A percentile compares a stretch with the other conserved stretches of the same genome.
Conservation (phyloP, 192 early-diverging fungal species). For the Umbelopsis sp. region DNA sequence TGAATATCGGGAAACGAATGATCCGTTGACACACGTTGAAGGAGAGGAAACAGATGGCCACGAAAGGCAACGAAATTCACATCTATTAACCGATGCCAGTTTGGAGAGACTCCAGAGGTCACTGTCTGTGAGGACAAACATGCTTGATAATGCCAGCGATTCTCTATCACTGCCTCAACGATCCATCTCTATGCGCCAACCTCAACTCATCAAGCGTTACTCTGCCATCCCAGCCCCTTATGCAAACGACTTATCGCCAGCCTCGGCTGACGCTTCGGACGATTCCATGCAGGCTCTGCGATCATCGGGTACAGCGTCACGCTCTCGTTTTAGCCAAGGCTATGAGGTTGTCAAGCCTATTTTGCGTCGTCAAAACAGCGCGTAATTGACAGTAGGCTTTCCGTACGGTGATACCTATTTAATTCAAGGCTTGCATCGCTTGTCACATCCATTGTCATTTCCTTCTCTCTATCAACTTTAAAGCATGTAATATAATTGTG, state of each 20-base stretch:
- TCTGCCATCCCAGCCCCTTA: conserved; percentile 1
- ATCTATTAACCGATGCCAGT: neutral
- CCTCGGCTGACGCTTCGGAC: neutral
- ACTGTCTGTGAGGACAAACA: neutral
- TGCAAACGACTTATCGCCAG: neutral
- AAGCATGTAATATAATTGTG: too few species aligned
- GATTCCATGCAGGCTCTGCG: neutral
- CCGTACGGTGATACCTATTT: too few species aligned
- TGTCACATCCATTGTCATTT: too few species aligned
- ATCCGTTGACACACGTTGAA: neutral
- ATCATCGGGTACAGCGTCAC: neutral
- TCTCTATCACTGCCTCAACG: conserved; percentile 3
- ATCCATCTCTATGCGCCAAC: conserved; percentile 9
- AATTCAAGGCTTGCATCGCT: too few species aligned
- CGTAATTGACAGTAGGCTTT: neutral
- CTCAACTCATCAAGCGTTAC: conserved; percentile 7
- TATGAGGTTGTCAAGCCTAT: neutral
- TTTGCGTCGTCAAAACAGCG: neutral
- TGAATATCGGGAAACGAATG: neutral
- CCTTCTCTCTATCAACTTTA: too few species aligned
- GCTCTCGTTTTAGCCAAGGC: neutral
- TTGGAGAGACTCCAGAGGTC: conserved; percentile 10
- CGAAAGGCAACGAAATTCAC: neutral
- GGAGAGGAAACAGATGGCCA: neutral
- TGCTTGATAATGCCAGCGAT: neutral